Evolutionary conservation across 129 eudicot species (phyloP).

Genomic region (Logfia minima): DNA sequence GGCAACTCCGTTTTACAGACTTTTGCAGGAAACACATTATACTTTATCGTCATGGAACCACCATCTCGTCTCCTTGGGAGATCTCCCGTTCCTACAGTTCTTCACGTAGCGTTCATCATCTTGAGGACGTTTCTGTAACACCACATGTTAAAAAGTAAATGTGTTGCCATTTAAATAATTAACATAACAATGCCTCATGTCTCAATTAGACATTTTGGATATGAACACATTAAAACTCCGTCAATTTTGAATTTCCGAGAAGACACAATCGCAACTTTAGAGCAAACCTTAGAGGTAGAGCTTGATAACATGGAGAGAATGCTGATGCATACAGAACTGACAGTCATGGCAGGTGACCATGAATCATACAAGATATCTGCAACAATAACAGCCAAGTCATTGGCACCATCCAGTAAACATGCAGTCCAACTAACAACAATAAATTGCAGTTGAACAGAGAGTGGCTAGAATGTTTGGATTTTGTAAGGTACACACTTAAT

Average conservation of each 20-base stretch:
- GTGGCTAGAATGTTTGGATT: neutral
- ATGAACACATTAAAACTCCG: neutral
- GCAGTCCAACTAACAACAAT: neutral
- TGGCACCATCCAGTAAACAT: neutral
- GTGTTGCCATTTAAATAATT: neutral
- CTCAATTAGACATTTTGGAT: neutral
- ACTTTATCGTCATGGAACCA: constrained; percentile 99
- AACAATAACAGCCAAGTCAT: constrained; percentile 1
- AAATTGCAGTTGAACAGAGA: neutral
- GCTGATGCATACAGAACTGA: constrained; percentile 79
- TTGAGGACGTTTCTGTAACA: constrained; percentile 76
- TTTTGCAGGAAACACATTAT: constrained; percentile 24
- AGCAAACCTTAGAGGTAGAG: constrained; percentile 61
- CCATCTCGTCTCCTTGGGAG: constrained; percentile 99
- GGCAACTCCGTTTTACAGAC: constrained; percentile 15
- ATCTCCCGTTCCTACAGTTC: constrained; percentile 90
- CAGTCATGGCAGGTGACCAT: constrained; percentile 92
- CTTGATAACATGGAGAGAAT: constrained; percentile 83
- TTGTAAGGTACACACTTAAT: neutral
- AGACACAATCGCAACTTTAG: neutral
- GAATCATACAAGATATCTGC: constrained; percentile 86
- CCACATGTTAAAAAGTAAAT: neutral
- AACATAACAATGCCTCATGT: neutral
- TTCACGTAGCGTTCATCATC: constrained; percentile 93
- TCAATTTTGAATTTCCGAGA: neutral